These are phyloP conservation scores for Fusarium pseudonygamai DNA, from an alignment of 2,329 filamentous ascomycete species.

Conservation along the genomic window DNA sequence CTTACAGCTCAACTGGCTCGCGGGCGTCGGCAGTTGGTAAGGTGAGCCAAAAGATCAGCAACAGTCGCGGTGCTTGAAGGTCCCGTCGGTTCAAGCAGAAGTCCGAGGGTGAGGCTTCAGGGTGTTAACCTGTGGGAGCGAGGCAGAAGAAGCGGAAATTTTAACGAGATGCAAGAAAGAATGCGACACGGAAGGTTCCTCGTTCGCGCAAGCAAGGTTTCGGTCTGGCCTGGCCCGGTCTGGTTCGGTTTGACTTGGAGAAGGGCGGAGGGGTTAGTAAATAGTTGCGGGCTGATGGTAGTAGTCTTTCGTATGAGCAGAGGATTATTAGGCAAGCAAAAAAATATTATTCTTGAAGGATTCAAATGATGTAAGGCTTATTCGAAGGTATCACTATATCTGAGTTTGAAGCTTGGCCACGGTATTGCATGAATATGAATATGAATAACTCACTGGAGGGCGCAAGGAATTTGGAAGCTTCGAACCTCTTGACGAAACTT, in stretches of 20 bases:
- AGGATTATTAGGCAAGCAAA: not conserved
- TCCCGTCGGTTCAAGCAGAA: not conserved
- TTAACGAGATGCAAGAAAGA: constrained; percentile 27
- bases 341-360: not conserved
- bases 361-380: not conserved
- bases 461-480: not conserved
- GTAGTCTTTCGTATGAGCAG: not conserved
- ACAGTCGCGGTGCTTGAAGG: not conserved
- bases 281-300: constrained; percentile 8
- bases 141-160: constrained; percentile 1
- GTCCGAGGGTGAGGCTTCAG: not conserved
- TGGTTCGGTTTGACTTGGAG: constrained; percentile 27
- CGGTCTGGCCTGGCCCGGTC: not conserved
- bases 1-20: constrained; percentile 12
- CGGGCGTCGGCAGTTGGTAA: constrained; percentile 16
- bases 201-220: constrained; percentile 6
- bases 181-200: not conserved
- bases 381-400: not conserved
- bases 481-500: not conserved
- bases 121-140: not conserved
- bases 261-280: constrained; percentile 22
- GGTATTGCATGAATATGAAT: not conserved
- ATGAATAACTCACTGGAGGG: not conserved
- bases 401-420: not conserved
- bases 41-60: constrained; percentile 10